These are phyloP conservation scores for Setaria viridis DNA, from an alignment of 202 grass and related monocot genomes.

Conservation along the genomic window DNA sequence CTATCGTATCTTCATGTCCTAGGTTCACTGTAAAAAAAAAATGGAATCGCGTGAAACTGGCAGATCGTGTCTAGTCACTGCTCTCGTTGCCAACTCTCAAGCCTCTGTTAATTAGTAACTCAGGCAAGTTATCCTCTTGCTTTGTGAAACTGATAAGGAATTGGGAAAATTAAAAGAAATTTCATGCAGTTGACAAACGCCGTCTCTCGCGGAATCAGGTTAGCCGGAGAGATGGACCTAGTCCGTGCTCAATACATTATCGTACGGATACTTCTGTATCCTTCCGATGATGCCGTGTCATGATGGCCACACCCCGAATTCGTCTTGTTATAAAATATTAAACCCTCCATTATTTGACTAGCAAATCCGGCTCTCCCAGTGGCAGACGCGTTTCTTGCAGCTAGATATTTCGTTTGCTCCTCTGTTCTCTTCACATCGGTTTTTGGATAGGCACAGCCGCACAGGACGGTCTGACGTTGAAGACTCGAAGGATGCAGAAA, in stretches of 20 bases:
- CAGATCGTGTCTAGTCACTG: not conserved
- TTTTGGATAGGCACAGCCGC: not conserved
- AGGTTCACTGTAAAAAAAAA: not conserved
- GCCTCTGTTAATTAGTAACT: not conserved
- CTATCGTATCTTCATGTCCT: too few relatives aligned
- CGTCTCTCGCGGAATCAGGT: too few relatives aligned
- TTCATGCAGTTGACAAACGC: not conserved
- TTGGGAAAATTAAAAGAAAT: not conserved
- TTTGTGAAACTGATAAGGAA: not conserved
- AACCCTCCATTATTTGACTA: not conserved
- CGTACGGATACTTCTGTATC: not conserved
- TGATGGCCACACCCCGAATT: not conserved
- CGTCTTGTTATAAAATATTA: not conserved
- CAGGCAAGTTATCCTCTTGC: not conserved
- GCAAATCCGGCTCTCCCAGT: not conserved
- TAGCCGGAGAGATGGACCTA: too few relatives aligned
- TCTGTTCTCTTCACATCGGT: not conserved
- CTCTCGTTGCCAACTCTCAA: too few relatives aligned
- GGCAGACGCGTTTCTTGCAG: too few relatives aligned
- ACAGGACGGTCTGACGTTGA: not conserved
- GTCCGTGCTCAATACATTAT: not conserved
- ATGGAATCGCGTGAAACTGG: not conserved
- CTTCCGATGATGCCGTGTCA: not conserved
- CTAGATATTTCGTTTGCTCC: not conserved
- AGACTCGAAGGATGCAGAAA: constrained; percentile 19